Conservation (phyloP, 164 flowering plant species). For the Magnolia sinica region DNA sequence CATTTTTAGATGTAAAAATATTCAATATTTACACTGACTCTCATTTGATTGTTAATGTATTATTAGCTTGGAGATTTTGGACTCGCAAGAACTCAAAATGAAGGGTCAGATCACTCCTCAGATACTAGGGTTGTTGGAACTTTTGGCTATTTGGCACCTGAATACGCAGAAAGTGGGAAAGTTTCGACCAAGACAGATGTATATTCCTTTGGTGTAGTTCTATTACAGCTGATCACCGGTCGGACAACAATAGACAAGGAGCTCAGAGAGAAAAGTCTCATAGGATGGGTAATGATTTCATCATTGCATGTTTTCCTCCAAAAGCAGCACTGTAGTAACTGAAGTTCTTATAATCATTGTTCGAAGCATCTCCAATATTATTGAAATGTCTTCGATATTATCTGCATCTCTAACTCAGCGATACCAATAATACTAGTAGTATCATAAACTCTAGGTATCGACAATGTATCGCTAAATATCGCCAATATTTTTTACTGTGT, state of each 20-base stretch:
- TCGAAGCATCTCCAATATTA: too few species aligned
- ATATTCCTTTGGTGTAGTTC: constrained; percentile 66
- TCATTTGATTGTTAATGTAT: constrained; percentile 8
- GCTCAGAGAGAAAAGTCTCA: constrained; percentile 52
- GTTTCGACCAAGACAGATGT: constrained; percentile 68
- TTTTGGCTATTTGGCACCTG: constrained; percentile 73
- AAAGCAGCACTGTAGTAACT: background rate
- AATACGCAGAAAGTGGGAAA: constrained; percentile 69
- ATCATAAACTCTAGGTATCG: too few species aligned
- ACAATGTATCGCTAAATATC: too few species aligned
- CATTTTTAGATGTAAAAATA: background rate
- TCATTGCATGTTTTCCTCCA: background rate
- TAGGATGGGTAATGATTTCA: constrained; percentile 56
- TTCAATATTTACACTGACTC: background rate
- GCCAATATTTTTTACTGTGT: too few species aligned
- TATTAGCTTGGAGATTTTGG: constrained; percentile 76
- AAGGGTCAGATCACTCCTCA: constrained; percentile 33
- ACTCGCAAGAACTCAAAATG: constrained; percentile 54
- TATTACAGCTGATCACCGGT: constrained; percentile 66
- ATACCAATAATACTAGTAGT: too few species aligned
- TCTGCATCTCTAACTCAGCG: too few species aligned
- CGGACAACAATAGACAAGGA: constrained; percentile 40
- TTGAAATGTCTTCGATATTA: too few species aligned
- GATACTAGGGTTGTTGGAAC: constrained; percentile 62
- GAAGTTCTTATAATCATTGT: background rate